Percentiles rank a stretch among this genome's conserved stretches.
These are phyloP conservation scores for Astrocystis sublimbata DNA, from an alignment of 495 filamentous ascomycete species.

Conservation along the genomic window DNA sequence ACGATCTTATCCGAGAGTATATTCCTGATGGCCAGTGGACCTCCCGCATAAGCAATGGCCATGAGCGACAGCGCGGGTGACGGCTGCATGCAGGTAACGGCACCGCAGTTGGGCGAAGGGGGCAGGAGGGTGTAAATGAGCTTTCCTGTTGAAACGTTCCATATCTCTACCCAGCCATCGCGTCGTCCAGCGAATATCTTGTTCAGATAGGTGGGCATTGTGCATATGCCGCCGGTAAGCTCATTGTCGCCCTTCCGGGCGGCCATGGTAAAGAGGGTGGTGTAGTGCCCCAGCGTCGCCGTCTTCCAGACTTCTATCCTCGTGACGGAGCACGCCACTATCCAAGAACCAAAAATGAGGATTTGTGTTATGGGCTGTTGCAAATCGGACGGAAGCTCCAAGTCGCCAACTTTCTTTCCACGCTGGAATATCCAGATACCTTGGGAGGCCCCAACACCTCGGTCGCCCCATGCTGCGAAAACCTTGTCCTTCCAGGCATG, in stretches of 20 bases:
- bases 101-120: constrained; percentile 61
- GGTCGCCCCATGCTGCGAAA: constrained; percentile 80
- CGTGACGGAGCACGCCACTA: constrained; percentile 75
- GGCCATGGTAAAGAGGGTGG: constrained; percentile 63
- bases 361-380: constrained; percentile 73
- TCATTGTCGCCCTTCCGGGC: constrained; percentile 53
- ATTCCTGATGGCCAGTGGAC: constrained; percentile 76
- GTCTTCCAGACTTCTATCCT: constrained; percentile 88
- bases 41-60: constrained; percentile 80
- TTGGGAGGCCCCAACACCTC: constrained; percentile 48
- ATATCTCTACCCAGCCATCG: constrained; percentile 92
- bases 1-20: constrained; percentile 71
- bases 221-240: constrained; percentile 71
- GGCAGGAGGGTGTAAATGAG: constrained; percentile 82
- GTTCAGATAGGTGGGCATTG: constrained; percentile 91
- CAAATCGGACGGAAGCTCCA: constrained; percentile 62
- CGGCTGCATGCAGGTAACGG: constrained; percentile 80
- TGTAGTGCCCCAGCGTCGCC: constrained; percentile 83
- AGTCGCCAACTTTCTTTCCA: constrained; percentile 78
- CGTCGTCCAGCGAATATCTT: constrained; percentile 85
- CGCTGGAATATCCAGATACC: constrained; percentile 94
- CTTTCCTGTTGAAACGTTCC: constrained; percentile 92
- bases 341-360: constrained; percentile 85
- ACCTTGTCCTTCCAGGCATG: constrained; percentile 84
- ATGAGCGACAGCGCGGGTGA: constrained; percentile 82